Percentiles rank a stretch among this genome's conserved stretches.
Conservation (phyloP, 2,329 filamentous ascomycete genomes). For the Fusarium brachygibbosum region DNA sequence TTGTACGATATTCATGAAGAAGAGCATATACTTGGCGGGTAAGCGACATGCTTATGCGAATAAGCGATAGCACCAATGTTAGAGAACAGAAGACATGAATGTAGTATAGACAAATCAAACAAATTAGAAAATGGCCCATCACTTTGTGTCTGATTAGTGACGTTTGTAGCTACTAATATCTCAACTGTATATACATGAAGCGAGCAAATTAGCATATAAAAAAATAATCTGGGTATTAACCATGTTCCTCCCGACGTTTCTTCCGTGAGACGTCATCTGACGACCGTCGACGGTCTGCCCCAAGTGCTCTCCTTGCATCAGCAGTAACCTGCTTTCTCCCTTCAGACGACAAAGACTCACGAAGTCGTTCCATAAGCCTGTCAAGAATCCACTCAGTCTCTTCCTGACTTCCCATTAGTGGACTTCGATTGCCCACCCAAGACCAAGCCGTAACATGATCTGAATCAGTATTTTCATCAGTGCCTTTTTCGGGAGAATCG, state of each 20-base stretch:
- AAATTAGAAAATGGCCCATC: not conserved
- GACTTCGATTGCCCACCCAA: constrained; percentile 78
- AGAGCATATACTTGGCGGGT: not conserved
- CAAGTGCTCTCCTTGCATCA: constrained; percentile 16
- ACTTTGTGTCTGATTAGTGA: not conserved
- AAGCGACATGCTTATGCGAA: not conserved
- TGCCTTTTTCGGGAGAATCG: not conserved
- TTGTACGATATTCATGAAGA: constrained; percentile 20
- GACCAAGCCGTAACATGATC: constrained; percentile 67
- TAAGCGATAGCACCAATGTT: not conserved
- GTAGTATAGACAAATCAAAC: not conserved
- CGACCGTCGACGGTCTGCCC: constrained; percentile 17
- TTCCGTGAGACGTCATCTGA: not conserved
- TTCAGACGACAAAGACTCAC: constrained; percentile 50
- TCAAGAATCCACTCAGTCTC: constrained; percentile 83
- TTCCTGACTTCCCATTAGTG: constrained; percentile 75
- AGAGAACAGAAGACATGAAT: constrained; percentile 1
- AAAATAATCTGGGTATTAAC: constrained; percentile 9
- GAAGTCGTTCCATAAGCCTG: constrained; percentile 68
- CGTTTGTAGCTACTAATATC: not conserved
- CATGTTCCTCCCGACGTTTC: not conserved
- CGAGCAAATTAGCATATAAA: not conserved
- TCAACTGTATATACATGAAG: not conserved
- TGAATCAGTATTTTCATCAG: constrained; percentile 37
- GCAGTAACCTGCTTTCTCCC: constrained; percentile 31